Base-by-base conservation (phyloP, 1,284 basidiomycete species). In the Bjerkandera adusta region DNA sequence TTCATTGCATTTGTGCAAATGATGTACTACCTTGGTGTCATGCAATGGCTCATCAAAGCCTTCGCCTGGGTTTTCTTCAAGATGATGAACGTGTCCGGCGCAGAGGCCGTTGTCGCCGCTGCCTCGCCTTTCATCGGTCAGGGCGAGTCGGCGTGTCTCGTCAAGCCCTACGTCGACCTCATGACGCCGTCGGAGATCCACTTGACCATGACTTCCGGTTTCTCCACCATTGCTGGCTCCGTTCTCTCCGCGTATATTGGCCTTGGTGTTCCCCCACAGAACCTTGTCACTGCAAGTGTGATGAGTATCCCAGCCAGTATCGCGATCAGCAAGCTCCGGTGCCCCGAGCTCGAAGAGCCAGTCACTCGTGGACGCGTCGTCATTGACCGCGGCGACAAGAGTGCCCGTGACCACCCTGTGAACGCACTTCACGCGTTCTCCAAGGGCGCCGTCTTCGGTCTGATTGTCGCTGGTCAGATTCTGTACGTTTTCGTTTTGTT, bases 281-380 rank as follows among this genome's bases (percentile, higher is more conserved):
- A 90, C 65, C 75, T 96, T 24, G 76, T 96, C 59, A 93, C 92
- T 4, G 89, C 92, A 4, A 92, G 89, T 8, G 87, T 96, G 56
- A 96, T 96, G 92, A 89, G 85, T 62, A 96, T 96, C 58, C 92
- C 92, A 8, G 92, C 93, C 1, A 92, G 92, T 10, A 92, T 96
- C 62, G 81, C 92, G 2, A 92, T 95, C 56, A 86, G 85, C 63
- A 96, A 96, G 70, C 72, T 94, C 58, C 85, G 91, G 38, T 60
- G 85, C 16, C 92, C 92, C 2, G 92, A 96, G 69, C 67, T 75
- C 35, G 89, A 93, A 38, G 86, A 89, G 58, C 89, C 92, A 36
- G 76, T 93, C 46, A 95, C 93, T 26, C 83, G 88, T 43, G 92
- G 92, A 15, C 77, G 71, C 25, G 77, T 93, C 52, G 77, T 85